These are phyloP conservation scores for Corrigiola litoralis DNA, from an alignment of 179 eudicot genomes.

Conservation along the genomic window DNA sequence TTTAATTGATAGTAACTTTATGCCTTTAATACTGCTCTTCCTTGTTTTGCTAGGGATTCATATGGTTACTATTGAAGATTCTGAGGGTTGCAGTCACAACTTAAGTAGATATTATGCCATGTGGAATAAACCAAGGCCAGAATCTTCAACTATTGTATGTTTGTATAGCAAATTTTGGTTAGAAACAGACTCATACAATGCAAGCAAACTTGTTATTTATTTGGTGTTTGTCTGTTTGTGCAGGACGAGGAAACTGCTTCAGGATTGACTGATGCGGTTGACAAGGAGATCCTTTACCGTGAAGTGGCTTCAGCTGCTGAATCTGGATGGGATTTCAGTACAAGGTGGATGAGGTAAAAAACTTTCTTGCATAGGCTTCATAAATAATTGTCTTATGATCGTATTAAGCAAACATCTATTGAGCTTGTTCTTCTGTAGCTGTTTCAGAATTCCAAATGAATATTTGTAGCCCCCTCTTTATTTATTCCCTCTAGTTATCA, in stretches of 20 bases:
- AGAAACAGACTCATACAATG: not conserved
- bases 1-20: not conserved
- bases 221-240: not conserved
- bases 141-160: constrained; percentile 70
- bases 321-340: constrained; percentile 97
- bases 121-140: constrained; percentile 97
- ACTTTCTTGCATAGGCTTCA: not conserved
- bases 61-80: constrained; percentile 60
- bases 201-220: not conserved
- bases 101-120: constrained; percentile 83
- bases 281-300: constrained; percentile 57
- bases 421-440: too few species aligned
- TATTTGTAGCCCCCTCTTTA: not conserved
- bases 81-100: constrained; percentile 42
- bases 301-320: constrained; percentile 90
- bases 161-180: constrained; percentile 3
- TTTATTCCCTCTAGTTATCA: not conserved
- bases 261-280: constrained; percentile 32
- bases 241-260: constrained; percentile 75
- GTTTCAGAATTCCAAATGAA: not conserved
- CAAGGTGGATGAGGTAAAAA: constrained; percentile 92
- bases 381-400: not conserved
- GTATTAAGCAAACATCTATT: not conserved
- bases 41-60: constrained; percentile 54
- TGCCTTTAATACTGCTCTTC: not conserved